Evolutionary conservation across 139 green algal genomes (phyloP).

Genomic region (Coelastrella sp.): DNA sequence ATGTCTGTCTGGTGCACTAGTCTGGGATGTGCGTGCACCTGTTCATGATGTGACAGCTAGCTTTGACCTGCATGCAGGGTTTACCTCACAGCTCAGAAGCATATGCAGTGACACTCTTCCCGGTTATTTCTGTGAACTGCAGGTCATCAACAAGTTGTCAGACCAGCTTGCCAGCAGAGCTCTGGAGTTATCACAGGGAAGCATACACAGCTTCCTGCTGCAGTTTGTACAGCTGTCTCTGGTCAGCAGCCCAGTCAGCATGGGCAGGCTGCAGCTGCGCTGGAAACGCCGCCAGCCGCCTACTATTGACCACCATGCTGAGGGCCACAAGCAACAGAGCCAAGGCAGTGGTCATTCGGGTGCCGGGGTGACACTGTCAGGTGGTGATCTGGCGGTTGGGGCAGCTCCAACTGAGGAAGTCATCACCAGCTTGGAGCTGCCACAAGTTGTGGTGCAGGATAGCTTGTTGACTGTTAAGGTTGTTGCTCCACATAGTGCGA

Average conservation of each 20-base stretch:
- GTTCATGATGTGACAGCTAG: too few relatives aligned
- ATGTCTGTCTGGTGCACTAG: too few relatives aligned
- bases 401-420: slow-evolving; percentile 43
- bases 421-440: slow-evolving; percentile 55
- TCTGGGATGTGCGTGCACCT: too few relatives aligned
- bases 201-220: slow-evolving; percentile 57
- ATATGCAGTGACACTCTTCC: background rate
- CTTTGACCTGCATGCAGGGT: background rate
- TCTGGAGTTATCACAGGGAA: slow-evolving; percentile 6
- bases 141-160: slow-evolving; percentile 48
- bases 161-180: slow-evolving; percentile 48
- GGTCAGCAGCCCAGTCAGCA: slow-evolving; percentile 5
- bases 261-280: slow-evolving; percentile 55
- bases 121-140: background rate
- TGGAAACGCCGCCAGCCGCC: slow-evolving; percentile 51
- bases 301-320: background rate
- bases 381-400: background rate
- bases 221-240: slow-evolving; percentile 53
- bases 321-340: slow-evolving; percentile 2
- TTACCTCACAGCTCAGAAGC: background rate
- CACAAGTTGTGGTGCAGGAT: slow-evolving; percentile 58
- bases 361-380: background rate
- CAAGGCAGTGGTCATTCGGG: background rate
- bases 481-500: slow-evolving; percentile 50
- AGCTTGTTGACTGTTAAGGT: slow-evolving; percentile 55